Evolutionary conservation across 352 stramenopile species (phyloP).

Genomic region (Pythium folliculosum): DNA sequence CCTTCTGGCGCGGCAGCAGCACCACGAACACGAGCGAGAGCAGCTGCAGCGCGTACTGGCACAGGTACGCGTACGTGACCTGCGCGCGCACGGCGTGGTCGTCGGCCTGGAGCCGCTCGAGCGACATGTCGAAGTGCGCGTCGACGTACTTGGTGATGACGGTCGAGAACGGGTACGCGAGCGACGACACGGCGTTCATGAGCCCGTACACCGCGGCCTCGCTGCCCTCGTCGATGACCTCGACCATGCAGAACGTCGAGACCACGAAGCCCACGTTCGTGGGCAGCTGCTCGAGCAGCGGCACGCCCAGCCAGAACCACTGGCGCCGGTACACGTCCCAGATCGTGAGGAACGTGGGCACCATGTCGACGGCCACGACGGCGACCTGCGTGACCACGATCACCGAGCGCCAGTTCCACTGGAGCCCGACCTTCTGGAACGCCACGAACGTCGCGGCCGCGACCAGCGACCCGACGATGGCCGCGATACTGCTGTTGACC

Average conservation of each 20-base stretch:
- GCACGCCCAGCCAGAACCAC: conserved; percentile 32
- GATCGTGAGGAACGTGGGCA: conserved; percentile 35
- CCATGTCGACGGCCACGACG: conserved; percentile 27
- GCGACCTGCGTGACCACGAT: conserved; percentile 24
- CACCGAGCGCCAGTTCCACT: conserved; percentile 34
- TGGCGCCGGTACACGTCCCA: conserved; percentile 35
- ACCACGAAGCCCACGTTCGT: conserved; percentile 31
- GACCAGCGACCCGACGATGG: conserved; percentile 28
- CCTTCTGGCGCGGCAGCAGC: conserved; percentile 36
- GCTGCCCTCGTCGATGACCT: conserved; percentile 29
- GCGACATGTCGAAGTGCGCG: conserved; percentile 28
- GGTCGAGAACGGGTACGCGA: conserved; percentile 34
- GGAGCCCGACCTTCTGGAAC: conserved; percentile 18
- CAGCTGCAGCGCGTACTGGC: conserved; percentile 32
- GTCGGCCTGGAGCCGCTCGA: conserved; percentile 27
- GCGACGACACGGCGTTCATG: conserved; percentile 28
- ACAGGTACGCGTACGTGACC: conserved; percentile 35
- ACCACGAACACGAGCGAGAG: conserved; percentile 34
- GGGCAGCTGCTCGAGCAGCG: conserved; percentile 36
- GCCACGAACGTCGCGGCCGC: conserved; percentile 18
- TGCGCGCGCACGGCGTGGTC: conserved; percentile 24
- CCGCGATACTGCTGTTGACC: conserved; percentile 36
- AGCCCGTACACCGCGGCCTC: conserved; percentile 39
- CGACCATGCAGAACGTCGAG: conserved; percentile 32
- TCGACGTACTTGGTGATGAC: conserved; percentile 35